Conservation (phyloP, 2,329 filamentous ascomycete genomes). For the Piedraia hortae region DNA sequence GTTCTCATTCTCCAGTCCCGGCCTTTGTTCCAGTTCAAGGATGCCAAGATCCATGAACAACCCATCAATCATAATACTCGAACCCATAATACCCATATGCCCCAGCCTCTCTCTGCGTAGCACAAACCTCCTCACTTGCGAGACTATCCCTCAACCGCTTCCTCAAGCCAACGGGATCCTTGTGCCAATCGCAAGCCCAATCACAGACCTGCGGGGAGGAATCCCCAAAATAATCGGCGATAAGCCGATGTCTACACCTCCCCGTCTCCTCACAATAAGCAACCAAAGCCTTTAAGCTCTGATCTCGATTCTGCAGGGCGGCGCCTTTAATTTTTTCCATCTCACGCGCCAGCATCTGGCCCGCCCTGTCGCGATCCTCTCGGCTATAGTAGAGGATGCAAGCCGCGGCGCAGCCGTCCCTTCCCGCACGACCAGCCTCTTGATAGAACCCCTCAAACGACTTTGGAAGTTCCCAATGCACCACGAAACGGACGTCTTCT, state of each 20-base stretch:
- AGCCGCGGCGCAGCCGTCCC: slow-evolving; percentile 63
- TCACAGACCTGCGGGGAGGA: slow-evolving; percentile 12
- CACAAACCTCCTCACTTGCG: slow-evolving; percentile 22
- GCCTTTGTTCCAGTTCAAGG: not conserved
- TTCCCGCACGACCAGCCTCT: slow-evolving; percentile 71
- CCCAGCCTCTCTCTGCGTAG: slow-evolving; percentile 19
- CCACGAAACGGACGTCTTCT: slow-evolving; percentile 74
- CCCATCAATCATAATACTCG: slow-evolving; percentile 1
- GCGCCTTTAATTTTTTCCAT: slow-evolving; percentile 12
- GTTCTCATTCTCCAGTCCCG: not conserved
- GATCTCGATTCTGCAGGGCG: slow-evolving; percentile 15
- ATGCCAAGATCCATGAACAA: not conserved
- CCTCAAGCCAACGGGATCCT: slow-evolving; percentile 16
- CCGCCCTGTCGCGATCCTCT: slow-evolving; percentile 56
- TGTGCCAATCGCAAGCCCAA: slow-evolving; percentile 23
- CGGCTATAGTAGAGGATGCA: slow-evolving; percentile 81
- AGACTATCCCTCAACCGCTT: slow-evolving; percentile 18
- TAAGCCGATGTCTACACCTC: slow-evolving; percentile 46
- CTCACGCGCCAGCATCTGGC: slow-evolving; percentile 22
- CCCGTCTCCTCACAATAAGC: slow-evolving; percentile 55
- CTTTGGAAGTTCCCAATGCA: slow-evolving; percentile 82
- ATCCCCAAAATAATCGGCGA: slow-evolving; percentile 56
- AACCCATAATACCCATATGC: slow-evolving; percentile 11
- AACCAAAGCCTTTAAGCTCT: slow-evolving; percentile 30
- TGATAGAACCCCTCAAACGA: slow-evolving; percentile 93